phyloP scores from a whole-genome alignment of 176 grass and related monocot genomes.

The Saccharum spontaneum region DNA sequence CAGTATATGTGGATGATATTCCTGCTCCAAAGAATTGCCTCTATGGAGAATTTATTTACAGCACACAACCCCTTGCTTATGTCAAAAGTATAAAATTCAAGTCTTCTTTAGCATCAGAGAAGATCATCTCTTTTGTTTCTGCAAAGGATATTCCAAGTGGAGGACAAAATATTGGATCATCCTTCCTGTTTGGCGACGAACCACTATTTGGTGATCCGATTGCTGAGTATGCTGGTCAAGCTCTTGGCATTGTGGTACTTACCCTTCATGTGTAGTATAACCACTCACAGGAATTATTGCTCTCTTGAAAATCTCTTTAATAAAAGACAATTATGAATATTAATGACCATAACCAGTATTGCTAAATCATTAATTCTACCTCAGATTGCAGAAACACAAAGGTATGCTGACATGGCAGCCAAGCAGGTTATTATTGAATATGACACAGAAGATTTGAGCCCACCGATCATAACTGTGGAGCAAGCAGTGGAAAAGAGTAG shows the following conservation, averaged over 20 bases:
- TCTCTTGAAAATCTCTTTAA: neutral
- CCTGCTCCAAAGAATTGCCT: constrained; percentile 75
- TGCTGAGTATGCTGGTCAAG: constrained; percentile 72
- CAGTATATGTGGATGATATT: constrained; percentile 90
- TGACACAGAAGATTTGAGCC: constrained; percentile 46
- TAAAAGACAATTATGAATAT: neutral
- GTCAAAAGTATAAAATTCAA: constrained; percentile 68
- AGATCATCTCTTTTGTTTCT: constrained; percentile 58
- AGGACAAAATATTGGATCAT: constrained; percentile 64
- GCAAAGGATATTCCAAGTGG: constrained; percentile 72
- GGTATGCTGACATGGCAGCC: constrained; percentile 69
- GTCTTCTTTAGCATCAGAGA: constrained; percentile 59
- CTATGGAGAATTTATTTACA: constrained; percentile 84
- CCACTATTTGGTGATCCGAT: constrained; percentile 66
- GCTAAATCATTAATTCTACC: neutral
- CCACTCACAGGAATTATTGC: neutral
- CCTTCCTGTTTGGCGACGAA: constrained; percentile 54
- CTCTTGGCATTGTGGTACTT: constrained; percentile 67
- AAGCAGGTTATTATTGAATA: constrained; percentile 73
- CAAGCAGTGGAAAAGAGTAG: constrained; percentile 68
- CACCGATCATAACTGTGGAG: constrained; percentile 68
- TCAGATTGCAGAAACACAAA: constrained; percentile 82
- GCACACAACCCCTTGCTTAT: constrained; percentile 60
- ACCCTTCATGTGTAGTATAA: neutral
- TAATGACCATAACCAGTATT: neutral